Base-by-base conservation (phyloP, 2,329 filamentous ascomycete species). In the Stachybotrys chartarum region DNA sequence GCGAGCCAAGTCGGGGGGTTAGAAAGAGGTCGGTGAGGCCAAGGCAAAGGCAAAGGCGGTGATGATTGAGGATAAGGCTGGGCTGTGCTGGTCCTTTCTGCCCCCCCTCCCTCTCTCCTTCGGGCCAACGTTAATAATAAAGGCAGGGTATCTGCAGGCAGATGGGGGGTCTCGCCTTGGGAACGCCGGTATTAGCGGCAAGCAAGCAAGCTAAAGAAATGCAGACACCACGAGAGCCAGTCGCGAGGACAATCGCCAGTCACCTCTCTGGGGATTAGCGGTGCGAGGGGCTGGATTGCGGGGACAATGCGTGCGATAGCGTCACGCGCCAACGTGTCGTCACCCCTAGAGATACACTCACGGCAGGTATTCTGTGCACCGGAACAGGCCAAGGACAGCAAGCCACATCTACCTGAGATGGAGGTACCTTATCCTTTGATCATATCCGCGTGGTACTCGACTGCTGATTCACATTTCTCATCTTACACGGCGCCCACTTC, bases 11-110 rank as follows among this genome's bases (percentile, higher is more conserved):
- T 42, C 35, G 35, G 35, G 35, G 35, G 10, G 3, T 24, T 44
- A 44, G 11, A 5, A 44, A 32, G 49, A 51, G 49, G 54, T 58
- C 54, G 54, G 61, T 57, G 54, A 58, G 56, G 10, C 35, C 35
- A 42, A 42, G 35, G 35, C 35, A 3, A 42, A 42, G 35, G 35
- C 35, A 14, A 42, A 42, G 35, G 35, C 14, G 14, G 14, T 42
- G 35, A 42, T 42, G 35, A 17, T 47, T 24, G 45, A 47, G 45
- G 45, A 47, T 47, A 47, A 47, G 45, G 45, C 45, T 17, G 10
- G 45, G 45, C 11, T 47, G 16, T n/a, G 7, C 7, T 47, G 10
- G 17, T 47, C 35, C 35, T 42, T n/a, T n/a, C n/a, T n/a, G n/a
- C n/a, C 14, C 35, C 35, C 5, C 35, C 35, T 42, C 35, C 35